A percentile compares a stretch with the other conserved stretches of the same genome.
Conservation (phyloP, 257 asterid genomes). For the Solanum lycopersicoides region DNA sequence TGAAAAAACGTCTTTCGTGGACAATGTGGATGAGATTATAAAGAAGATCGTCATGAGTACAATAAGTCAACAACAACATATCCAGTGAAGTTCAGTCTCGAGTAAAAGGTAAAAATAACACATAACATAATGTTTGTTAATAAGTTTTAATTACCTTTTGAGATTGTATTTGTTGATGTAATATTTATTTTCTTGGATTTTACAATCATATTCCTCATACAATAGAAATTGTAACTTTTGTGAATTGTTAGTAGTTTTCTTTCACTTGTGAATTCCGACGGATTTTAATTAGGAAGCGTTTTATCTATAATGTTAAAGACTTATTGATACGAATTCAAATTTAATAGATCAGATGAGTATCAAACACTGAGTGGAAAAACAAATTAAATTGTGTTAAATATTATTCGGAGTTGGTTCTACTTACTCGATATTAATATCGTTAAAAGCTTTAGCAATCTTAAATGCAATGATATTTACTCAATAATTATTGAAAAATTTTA, state of each 20-base stretch:
- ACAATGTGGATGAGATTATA: background rate
- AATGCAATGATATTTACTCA: background rate
- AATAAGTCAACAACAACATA: background rate
- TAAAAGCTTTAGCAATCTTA: too few species aligned
- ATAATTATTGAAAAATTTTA: too few species aligned
- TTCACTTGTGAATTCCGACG: background rate
- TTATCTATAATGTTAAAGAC: background rate
- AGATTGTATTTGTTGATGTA: background rate
- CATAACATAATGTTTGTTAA: background rate
- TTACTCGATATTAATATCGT: too few species aligned
- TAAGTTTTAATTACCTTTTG: background rate
- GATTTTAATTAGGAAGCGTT: fast-evolving
- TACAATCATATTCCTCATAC: background rate
- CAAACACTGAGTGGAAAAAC: too few species aligned
- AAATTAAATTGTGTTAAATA: too few species aligned
- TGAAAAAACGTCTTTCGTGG: background rate
- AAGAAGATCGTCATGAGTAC: background rate
- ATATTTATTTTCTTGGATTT: background rate
- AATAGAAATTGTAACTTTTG: background rate
- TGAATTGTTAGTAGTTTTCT: background rate
- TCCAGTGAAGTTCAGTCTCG: background rate
- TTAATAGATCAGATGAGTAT: too few species aligned
- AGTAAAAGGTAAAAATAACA: background rate
- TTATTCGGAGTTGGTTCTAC: background rate
- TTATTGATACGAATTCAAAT: too few species aligned